Conservation (phyloP, 106 monocot species). For the Chionographis japonica region DNA sequence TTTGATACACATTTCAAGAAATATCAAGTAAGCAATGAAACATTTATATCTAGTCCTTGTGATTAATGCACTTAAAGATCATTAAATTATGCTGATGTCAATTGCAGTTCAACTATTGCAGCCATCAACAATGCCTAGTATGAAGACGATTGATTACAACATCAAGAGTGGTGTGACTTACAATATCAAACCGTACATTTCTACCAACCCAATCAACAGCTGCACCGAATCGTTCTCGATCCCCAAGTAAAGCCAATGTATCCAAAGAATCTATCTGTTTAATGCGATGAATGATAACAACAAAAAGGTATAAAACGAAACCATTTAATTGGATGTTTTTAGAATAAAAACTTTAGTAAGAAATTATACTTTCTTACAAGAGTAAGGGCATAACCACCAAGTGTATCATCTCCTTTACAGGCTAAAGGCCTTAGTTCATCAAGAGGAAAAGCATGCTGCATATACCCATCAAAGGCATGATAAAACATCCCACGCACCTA, state of each 20-base stretch:
- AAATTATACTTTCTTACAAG: conserved; percentile 46
- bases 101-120: too few relatives aligned
- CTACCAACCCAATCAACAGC: conserved; percentile 84
- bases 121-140: too few relatives aligned
- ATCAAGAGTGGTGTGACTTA: conserved; percentile 30
- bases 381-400: conserved; percentile 98
- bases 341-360: background rate
- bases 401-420: conserved; percentile 88
- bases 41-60: too few relatives aligned
- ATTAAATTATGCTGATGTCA: too few relatives aligned
- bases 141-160: too few relatives aligned
- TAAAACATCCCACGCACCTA: conserved; percentile 94
- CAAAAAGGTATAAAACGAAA: background rate
- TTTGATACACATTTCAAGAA: too few relatives aligned
- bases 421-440: conserved; percentile 90
- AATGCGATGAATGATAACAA: conserved; percentile 16
- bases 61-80: too few relatives aligned
- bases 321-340: background rate
- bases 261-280: conserved; percentile 92
- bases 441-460: conserved; percentile 93
- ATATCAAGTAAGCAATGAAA: too few relatives aligned
- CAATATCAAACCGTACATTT: conserved; percentile 88
- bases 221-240: conserved; percentile 62
- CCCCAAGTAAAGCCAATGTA: conserved; percentile 92
- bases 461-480: conserved; percentile 97